A percentile compares a stretch with the other conserved stretches of the same genome.
phyloP scores from a whole-genome alignment of 2,329 filamentous ascomycete species.

The Paecilomyces variotii region DNA sequence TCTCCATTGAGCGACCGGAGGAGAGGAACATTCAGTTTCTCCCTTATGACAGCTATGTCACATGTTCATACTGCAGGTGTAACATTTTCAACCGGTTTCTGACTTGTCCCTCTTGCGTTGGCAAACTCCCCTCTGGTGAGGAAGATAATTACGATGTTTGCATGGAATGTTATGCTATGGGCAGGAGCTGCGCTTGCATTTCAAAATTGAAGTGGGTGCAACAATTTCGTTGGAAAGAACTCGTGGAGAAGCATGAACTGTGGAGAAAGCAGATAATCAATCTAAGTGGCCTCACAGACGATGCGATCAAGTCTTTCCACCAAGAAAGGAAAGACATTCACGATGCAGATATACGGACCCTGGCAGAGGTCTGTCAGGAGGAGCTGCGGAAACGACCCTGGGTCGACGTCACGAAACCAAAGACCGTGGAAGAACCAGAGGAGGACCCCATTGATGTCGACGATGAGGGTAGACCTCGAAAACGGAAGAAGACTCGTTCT shows the following conservation, averaged over 20 bases:
- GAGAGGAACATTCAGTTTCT: conserved; percentile 67
- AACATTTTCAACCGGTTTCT: conserved; percentile 98
- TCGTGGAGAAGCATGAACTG: conserved; percentile 67
- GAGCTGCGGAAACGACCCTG: conserved; percentile 73
- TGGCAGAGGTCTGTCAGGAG: conserved; percentile 91
- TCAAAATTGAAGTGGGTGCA: conserved; percentile 85
- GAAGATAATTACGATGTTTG: conserved; percentile 91
- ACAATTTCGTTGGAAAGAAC: conserved; percentile 77
- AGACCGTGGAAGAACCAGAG: conserved; percentile 23
- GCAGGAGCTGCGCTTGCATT: conserved; percentile 81
- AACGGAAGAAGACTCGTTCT: conserved; percentile 51
- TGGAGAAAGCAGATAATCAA: conserved; percentile 75
- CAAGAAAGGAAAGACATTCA: conserved; percentile 51
- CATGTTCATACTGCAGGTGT: conserved; percentile 88
- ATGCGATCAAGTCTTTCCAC: conserved; percentile 53
- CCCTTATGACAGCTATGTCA: conserved; percentile 81
- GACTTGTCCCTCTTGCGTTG: conserved; percentile 78
- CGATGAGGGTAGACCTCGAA: conserved; percentile 53
- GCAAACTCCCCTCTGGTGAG: conserved; percentile 57
- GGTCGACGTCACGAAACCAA: conserved; percentile 66
- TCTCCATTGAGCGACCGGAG: conserved; percentile 53
- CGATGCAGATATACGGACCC: conserved; percentile 62
- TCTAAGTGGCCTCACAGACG: conserved; percentile 60
- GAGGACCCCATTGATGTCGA: conserved; percentile 43
- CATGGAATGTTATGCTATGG: conserved; percentile 98